phyloP scores from a whole-genome alignment of 2,329 filamentous ascomycete genomes.

The Taxawa tesnikishii region DNA sequence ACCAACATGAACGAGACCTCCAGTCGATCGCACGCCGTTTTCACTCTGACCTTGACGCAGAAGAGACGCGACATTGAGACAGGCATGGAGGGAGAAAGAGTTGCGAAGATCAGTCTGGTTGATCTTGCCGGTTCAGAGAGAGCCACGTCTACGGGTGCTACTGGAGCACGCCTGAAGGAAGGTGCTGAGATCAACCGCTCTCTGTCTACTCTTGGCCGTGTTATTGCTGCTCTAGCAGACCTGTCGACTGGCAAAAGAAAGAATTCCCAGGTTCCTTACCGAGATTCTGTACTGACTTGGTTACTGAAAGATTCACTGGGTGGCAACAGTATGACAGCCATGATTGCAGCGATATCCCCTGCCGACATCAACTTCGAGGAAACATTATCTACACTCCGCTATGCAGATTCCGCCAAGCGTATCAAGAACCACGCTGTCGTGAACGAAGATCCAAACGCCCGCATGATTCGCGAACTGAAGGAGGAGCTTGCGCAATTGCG shows the following conservation, averaged over 20 bases:
- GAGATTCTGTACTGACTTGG: constrained; percentile 95
- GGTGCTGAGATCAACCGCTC: constrained; percentile 98
- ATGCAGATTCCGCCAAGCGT: constrained; percentile 93
- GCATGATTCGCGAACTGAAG: constrained; percentile 97
- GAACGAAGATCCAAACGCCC: constrained; percentile 96
- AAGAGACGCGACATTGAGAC: constrained; percentile 85
- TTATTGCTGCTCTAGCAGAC: constrained; percentile 91
- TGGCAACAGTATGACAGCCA: constrained; percentile 98
- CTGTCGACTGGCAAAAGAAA: constrained; percentile 77
- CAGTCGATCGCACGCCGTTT: constrained; percentile 94
- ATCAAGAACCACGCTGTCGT: constrained; percentile 99
- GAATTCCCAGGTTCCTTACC: constrained; percentile 74
- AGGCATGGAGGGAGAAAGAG: constrained; percentile 95
- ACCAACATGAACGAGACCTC: constrained; percentile 99
- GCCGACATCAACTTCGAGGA: constrained; percentile 99
- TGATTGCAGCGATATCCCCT: constrained; percentile 98
- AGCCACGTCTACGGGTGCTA: constrained; percentile 93
- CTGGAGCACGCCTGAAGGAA: constrained; percentile 87
- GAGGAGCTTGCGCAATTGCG: constrained; percentile 80
- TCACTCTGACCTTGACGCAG: constrained; percentile 90
- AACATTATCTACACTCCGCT: constrained; percentile 86
- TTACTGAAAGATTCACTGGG: constrained; percentile 91
- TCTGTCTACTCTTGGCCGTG: constrained; percentile 87
- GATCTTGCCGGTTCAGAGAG: constrained; percentile 96
- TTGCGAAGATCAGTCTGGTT: constrained; percentile 93